Evolutionary conservation across 495 filamentous ascomycete genomes (phyloP).

Genomic region (Mytilinidion resinicola): DNA sequence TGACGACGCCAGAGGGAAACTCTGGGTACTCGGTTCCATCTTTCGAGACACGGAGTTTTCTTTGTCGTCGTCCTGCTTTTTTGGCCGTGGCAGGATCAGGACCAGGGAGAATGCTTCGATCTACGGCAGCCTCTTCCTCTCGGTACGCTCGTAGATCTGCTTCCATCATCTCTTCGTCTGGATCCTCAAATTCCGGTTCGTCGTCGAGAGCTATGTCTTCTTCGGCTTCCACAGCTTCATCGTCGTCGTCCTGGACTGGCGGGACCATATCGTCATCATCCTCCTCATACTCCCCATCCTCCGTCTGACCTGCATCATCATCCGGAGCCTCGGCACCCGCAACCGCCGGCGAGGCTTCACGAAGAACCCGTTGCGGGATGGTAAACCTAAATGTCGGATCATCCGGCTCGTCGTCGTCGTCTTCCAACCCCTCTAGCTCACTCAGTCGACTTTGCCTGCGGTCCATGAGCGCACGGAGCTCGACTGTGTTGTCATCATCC

Average conservation of each 20-base stretch:
- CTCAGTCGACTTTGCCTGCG: conserved; percentile 21
- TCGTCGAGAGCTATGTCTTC: neutral
- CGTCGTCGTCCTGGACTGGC: neutral
- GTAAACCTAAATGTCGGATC: conserved; percentile 29
- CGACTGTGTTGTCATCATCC: conserved; percentile 33
- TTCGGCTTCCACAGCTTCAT: neutral
- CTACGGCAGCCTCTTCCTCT: conserved; percentile 20
- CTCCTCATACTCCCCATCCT: conserved; percentile 29
- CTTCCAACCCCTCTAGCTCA: conserved; percentile 18
- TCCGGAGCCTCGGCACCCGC: conserved; percentile 31
- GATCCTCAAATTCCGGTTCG: conserved; percentile 13
- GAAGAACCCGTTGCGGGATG: conserved; percentile 18
- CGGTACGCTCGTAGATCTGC: conserved; percentile 21
- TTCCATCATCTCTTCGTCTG: conserved; percentile 13
- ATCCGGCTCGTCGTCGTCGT: conserved; percentile 23
- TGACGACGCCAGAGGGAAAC: conserved; percentile 62
- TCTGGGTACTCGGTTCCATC: conserved; percentile 70
- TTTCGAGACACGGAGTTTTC: conserved; percentile 57
- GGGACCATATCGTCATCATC: conserved; percentile 30
- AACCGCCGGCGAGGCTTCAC: conserved; percentile 3
- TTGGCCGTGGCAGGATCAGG: conserved; percentile 8
- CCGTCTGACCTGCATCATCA: conserved; percentile 17
- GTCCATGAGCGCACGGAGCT: conserved; percentile 26
- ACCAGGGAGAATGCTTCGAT: conserved; percentile 22
- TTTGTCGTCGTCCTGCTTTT: conserved; percentile 38